A percentile compares a stretch with the other conserved stretches of the same genome.
These are phyloP conservation scores for Leccinum disarticulatum DNA, from an alignment of 768 basidiomycete species.

Conservation along the genomic window DNA sequence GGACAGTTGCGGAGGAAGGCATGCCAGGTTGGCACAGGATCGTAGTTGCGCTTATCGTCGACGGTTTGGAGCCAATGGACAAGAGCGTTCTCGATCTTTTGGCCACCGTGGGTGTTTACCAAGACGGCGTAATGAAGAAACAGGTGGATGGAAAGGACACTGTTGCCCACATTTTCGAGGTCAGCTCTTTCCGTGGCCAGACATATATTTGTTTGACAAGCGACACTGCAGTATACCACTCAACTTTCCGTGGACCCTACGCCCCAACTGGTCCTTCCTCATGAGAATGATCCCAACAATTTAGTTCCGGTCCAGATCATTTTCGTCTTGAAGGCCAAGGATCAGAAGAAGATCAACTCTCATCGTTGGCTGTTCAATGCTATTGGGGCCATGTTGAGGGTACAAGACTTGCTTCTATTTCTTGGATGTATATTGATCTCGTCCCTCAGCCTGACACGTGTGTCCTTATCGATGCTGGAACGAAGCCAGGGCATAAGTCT, in stretches of 20 bases:
- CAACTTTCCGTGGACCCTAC: slow-evolving; percentile 91
- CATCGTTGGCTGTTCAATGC: slow-evolving; percentile 97
- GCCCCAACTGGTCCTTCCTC: slow-evolving; percentile 88
- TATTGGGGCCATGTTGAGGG: slow-evolving; percentile 78
- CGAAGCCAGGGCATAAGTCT: slow-evolving; percentile 95
- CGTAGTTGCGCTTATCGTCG: slow-evolving; percentile 84
- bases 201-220: slow-evolving; percentile 6
- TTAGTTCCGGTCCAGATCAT: slow-evolving; percentile 92
- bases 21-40: slow-evolving; percentile 90
- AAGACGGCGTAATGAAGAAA: slow-evolving; percentile 95
- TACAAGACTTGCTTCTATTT: slow-evolving; percentile 29
- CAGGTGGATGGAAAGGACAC: slow-evolving; percentile 85
- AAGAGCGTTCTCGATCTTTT: slow-evolving; percentile 89
- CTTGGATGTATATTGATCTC: background rate
- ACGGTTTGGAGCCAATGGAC: slow-evolving; percentile 94
- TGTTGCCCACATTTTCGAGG: slow-evolving; percentile 95
- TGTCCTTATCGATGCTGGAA: slow-evolving; percentile 92
- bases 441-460: slow-evolving; percentile 78
- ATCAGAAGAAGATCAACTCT: slow-evolving; percentile 94
- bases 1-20: slow-evolving; percentile 78
- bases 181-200: slow-evolving; percentile 29
- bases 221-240: slow-evolving; percentile 76
- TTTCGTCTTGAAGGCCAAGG: slow-evolving; percentile 88
- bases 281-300: slow-evolving; percentile 87
- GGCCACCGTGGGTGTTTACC: slow-evolving; percentile 89